Evolutionary conservation across 2,329 filamentous ascomycete species (phyloP), one percentile per base, ranked within the genome.

Genomic region (Fusarium poae): DNA sequence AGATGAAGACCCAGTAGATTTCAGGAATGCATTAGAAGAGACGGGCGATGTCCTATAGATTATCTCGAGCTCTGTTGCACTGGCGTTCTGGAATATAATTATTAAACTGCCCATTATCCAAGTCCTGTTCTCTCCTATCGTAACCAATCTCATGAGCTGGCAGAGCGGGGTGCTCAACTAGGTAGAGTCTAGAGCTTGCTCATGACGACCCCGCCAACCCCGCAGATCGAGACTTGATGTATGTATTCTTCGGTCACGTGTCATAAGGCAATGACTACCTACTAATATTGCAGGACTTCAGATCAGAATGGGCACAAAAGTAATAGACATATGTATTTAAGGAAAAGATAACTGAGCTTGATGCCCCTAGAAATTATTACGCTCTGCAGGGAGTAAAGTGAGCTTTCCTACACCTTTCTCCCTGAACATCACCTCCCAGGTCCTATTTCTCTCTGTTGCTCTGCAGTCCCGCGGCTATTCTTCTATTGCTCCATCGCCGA

Each of bases 1-100:
- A 87, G 74, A 88, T 97, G 65, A 89, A 72, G 74, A 96, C 87
- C 10, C 91, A 95, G 85, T 95, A 89, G 78, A 59, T 32, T 11
- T 29, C 16, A 30, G 49, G 20, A 20, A 56, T 48, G 20, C 34
- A 23, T 10, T 29, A 25, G 25, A 43, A 40, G 58, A 67, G 48
- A 59, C 46, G 42, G 32, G 29, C 30, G 48, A 46, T 16, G 46
- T 46, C 48, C 48, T 45, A 42, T 64, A 65, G 63, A 67, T 50
- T 51, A 53, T 53, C 65, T 50, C 35, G 48, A 68, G 58, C 54
- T 61, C 57, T 61, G 46, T 37, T 64, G 43, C 43, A 25, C 51
- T 29, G 62, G 54, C 48, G 46, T 57, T 40, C 50, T 56, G 61
- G 63, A 70, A 64, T 49, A 57, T 27, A 42, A 56, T 40, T 23